Evolutionary conservation across 2,329 filamentous ascomycete species (phyloP).

Genomic region (Stachybotrys chartarum): DNA sequence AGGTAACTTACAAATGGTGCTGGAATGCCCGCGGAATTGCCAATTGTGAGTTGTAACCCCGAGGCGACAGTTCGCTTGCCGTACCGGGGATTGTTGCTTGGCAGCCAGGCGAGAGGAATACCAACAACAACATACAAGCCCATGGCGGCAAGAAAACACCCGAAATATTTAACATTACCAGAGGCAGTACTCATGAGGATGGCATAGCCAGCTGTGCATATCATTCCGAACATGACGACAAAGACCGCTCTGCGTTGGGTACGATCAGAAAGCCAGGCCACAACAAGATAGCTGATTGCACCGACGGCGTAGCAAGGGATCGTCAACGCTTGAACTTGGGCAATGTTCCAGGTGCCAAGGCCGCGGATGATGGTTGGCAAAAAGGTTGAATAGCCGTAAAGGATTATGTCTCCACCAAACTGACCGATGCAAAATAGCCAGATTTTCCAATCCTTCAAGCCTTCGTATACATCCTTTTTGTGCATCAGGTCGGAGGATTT

Average conservation of each 20-base stretch:
- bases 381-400: conserved; percentile 57
- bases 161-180: conserved; percentile 51
- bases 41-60: conserved; percentile 55
- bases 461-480: conserved; percentile 50
- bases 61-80: conserved; percentile 57
- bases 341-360: conserved; percentile 36
- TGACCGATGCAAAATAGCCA: conserved; percentile 52
- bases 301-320: conserved; percentile 60
- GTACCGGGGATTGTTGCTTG: conserved; percentile 55
- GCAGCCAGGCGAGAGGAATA: conserved; percentile 31
- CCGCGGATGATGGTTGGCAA: conserved; percentile 59
- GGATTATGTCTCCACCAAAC: conserved; percentile 56
- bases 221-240: conserved; percentile 39
- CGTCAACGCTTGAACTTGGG: conserved; percentile 53
- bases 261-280: conserved; percentile 52
- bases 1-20: conserved; percentile 39
- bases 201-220: conserved; percentile 49
- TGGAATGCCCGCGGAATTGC: conserved; percentile 57
- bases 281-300: conserved; percentile 49
- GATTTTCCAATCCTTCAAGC: conserved; percentile 53
- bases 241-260: conserved; percentile 50
- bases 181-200: conserved; percentile 48
- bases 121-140: conserved; percentile 46
- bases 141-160: conserved; percentile 55
- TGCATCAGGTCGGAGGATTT: conserved; percentile 19